phyloP scores from a whole-genome alignment of 1,284 basidiomycete genomes.

The Pyrrhoderma lamaoense region DNA sequence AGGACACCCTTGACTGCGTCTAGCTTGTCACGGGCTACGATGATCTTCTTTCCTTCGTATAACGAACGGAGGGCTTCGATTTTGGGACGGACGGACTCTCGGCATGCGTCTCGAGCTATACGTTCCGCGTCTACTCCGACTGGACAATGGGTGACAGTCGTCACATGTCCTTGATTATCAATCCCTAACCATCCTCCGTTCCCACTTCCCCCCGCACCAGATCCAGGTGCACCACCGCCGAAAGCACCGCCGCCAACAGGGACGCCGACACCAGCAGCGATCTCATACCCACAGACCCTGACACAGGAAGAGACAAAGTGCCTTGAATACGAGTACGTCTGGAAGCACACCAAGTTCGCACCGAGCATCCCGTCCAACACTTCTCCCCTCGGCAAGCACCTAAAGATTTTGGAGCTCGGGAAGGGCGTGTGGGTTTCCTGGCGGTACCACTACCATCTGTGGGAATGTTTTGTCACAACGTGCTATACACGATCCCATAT shows the following conservation, averaged over 20 bases:
- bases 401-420: slow-evolving; percentile 94
- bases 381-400: slow-evolving; percentile 88
- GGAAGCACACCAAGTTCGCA: slow-evolving; percentile 91
- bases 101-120: slow-evolving; percentile 75
- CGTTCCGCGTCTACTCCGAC: slow-evolving; percentile 96
- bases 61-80: slow-evolving; percentile 76
- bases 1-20: slow-evolving; percentile 97
- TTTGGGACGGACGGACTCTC: slow-evolving; percentile 84
- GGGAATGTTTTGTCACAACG: no score
- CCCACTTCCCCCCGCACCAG: no score
- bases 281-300: slow-evolving; percentile 94
- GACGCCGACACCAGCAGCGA: slow-evolving; percentile 36
- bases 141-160: slow-evolving; percentile 84
- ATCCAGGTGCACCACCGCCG: no score
- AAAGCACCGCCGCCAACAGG: background rate
- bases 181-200: no score
- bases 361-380: slow-evolving; percentile 98
- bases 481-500: no score
- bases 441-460: no score
- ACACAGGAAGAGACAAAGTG: slow-evolving; percentile 95
- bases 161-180: slow-evolving; percentile 84
- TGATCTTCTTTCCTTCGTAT: slow-evolving; percentile 98
- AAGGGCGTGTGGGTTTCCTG: slow-evolving; percentile 99
- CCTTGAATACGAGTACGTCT: slow-evolving; percentile 94
- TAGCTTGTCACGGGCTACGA: slow-evolving; percentile 97